These are phyloP conservation scores for Lasiosphaeria hispida DNA, from an alignment of 495 filamentous ascomycete species.

Conservation along the genomic window DNA sequence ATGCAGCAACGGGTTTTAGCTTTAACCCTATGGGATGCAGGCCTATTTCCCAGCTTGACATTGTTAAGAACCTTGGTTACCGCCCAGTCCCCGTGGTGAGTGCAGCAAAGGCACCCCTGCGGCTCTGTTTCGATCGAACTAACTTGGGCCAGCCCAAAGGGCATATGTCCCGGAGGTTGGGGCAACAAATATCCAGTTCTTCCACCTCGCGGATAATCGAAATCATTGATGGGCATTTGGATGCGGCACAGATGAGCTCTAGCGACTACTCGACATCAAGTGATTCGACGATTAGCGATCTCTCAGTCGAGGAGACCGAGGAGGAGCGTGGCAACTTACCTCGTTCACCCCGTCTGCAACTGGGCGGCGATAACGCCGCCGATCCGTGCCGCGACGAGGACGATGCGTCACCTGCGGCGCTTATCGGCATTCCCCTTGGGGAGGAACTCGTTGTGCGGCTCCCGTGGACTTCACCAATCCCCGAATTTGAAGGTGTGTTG, in stretches of 20 bases:
- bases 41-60: conserved; percentile 30
- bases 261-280: not conserved
- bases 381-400: too few species aligned
- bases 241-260: not conserved
- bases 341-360: too few species aligned
- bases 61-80: conserved; percentile 37
- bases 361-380: too few species aligned
- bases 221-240: not conserved
- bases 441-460: conserved; percentile 4
- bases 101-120: not conserved
- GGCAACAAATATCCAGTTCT: not conserved
- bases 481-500: not conserved
- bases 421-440: too few species aligned
- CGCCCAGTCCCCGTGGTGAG: conserved; percentile 36
- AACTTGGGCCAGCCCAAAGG: not conserved
- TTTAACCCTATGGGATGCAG: conserved; percentile 31
- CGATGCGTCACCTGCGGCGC: too few species aligned
- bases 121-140: not conserved
- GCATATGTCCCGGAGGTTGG: not conserved
- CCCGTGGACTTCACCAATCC: conserved; percentile 19
- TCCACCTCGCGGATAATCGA: not conserved
- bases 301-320: not conserved
- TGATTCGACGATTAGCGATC: not conserved
- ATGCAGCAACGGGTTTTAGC: conserved; percentile 42
- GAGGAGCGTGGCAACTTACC: not conserved